Conservation (phyloP, 2,329 filamentous ascomycete genomes). For the Xylariaceae sp. region DNA sequence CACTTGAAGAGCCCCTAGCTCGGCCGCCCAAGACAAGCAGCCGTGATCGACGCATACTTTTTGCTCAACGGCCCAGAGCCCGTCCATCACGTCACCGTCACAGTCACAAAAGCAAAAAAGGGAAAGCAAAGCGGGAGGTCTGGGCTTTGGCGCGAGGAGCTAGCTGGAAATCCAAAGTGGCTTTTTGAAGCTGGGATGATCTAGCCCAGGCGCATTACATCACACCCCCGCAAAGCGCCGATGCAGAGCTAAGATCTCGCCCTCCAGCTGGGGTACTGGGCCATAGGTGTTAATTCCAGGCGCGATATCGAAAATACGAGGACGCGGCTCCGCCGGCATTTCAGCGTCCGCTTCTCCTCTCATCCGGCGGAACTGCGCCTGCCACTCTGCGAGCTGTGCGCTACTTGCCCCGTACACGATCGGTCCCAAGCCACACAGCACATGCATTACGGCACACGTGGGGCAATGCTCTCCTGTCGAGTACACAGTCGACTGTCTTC, state of each 20-base stretch:
- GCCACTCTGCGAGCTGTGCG: conserved; percentile 16
- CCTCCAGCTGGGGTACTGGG: conserved; percentile 20
- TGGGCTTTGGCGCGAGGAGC: neutral
- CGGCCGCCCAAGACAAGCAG: neutral
- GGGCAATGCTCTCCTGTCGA: conserved; percentile 25
- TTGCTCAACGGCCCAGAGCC: neutral
- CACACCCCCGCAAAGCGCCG: conserved; percentile 10
- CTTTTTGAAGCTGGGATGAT: neutral
- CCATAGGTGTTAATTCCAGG: conserved; percentile 14
- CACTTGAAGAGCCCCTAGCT: neutral
- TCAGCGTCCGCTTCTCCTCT: neutral
- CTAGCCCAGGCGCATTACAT: neutral
- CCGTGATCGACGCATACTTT: neutral
- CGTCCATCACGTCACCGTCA: neutral
- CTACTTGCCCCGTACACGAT: conserved; percentile 23
- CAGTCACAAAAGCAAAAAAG: neutral
- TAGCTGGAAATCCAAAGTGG: neutral
- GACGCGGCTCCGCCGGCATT: conserved; percentile 8
- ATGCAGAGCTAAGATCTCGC: conserved; percentile 20
- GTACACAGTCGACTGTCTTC: conserved; percentile 19
- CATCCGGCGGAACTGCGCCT: conserved; percentile 9
- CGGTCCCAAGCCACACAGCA: conserved; percentile 17
- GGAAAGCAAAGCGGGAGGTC: neutral
- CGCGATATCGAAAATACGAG: conserved; percentile 11
- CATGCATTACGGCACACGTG: conserved; percentile 25